Evolutionary conservation across 164 flowering plant species (phyloP), one percentile per base, ranked within the genome.

Genomic region (Kalanchoe fedtschenkoi): DNA sequence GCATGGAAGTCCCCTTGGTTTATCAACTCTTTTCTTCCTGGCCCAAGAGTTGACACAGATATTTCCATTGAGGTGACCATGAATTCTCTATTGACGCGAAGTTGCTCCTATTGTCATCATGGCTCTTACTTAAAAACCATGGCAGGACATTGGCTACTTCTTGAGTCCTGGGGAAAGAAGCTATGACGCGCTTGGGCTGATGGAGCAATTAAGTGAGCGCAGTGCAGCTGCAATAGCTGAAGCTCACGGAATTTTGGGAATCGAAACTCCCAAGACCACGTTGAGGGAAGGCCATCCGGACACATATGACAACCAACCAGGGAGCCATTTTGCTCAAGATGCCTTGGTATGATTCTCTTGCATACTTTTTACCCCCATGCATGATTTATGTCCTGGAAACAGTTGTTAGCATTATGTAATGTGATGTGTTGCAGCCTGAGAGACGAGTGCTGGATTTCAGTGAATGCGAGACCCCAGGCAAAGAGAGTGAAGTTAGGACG

Each of bases 1-100:
- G 83, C 96, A 26, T 91, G 96, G 96, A 91, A 86, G 70, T 95
- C 99, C 8, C 99, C 99, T 70, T 87, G 95, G 96, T 84, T 82
- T 61, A 68, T 87, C 32, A 84, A 78, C 66, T 70, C 90, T 65
- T 83, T 85, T 61, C 30, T 85, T 13, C 78, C 83, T 44, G 91
- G 93, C 35, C 83, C 93, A 30, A 80, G 79, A 68, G 74, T 86
- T 67, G 87, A 83, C 57, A 80, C 89, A 63, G 96, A 92, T 13
- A 74, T 88, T 63, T 69, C 88, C 24, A 75, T 89, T 60, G 96
- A 92, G 96, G 98, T 92, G 72, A 15, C 26, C 19, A 7, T 34
- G 46, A 4, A 26, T 42, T 29, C 55, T 7, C 55, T 30, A 47
- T 33, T 43, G 14, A n/a, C n/a, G n/a, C n/a, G n/a, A n/a, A n/a